phyloP scores from a whole-genome alignment of 2,329 filamentous ascomycete species.

The Rhynchosporium secalis region DNA sequence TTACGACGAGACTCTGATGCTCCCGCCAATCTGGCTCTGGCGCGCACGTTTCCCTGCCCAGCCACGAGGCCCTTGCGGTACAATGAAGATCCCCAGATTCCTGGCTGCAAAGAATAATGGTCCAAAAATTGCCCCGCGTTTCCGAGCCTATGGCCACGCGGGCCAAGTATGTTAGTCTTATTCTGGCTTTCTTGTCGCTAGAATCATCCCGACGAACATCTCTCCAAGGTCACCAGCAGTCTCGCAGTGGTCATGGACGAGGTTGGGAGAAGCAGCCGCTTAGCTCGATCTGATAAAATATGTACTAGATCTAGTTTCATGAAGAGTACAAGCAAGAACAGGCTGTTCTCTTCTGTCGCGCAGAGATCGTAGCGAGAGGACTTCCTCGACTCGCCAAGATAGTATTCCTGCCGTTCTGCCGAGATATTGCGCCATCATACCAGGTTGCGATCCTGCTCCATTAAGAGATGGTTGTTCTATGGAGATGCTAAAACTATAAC shows the following conservation, averaged over 20 bases:
- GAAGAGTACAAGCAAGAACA: not conserved
- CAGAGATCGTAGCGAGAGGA: not conserved
- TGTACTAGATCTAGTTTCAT: not conserved
- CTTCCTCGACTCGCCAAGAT: not conserved
- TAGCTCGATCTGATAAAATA: not conserved
- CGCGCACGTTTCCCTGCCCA: not conserved
- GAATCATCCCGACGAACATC: not conserved
- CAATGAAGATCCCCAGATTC: not conserved
- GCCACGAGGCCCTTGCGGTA: not conserved
- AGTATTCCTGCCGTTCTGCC: not conserved
- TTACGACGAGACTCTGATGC: not conserved
- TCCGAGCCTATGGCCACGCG: no score
- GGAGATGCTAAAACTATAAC: no score
- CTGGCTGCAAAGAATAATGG: not conserved
- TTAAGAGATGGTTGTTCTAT: not conserved
- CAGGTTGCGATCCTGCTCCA: not conserved
- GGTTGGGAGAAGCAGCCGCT: not conserved
- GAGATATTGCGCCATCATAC: not conserved
- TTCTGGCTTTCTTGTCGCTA: not conserved
- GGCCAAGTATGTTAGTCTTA: no score
- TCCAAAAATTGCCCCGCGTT: not conserved
- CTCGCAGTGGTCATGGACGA: not conserved
- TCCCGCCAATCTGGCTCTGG: not conserved
- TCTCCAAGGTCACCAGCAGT: not conserved
- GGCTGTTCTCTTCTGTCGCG: not conserved